A percentile compares a stretch with the other conserved stretches of the same genome.
These are phyloP conservation scores for cucumber (Cucumis sativus) DNA, from an alignment of 306 rosid genomes.

Conservation along the genomic window DNA sequence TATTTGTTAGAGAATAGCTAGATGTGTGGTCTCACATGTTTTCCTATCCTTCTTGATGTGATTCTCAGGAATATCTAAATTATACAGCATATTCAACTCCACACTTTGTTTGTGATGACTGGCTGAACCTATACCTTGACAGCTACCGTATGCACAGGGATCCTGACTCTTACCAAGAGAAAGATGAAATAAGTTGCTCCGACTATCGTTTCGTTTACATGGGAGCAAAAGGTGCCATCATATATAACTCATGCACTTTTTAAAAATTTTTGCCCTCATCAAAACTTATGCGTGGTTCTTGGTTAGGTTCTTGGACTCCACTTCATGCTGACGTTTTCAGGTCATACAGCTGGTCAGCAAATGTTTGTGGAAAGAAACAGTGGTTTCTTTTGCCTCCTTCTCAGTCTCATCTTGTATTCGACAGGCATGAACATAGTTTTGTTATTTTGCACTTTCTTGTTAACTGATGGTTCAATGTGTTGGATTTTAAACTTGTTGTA, in stretches of 20 bases:
- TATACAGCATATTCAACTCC: conserved; percentile 73
- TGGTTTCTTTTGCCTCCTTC: conserved; percentile 86
- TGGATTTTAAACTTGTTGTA: not conserved
- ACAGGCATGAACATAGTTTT: conserved; percentile 44
- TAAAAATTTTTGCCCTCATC: not conserved
- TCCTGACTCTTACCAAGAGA: conserved; percentile 33
- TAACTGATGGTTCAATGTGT: not conserved
- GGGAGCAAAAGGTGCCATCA: conserved; percentile 63
- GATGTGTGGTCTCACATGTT: not conserved
- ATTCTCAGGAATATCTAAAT: conserved; percentile 66
- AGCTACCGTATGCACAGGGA: conserved; percentile 52
- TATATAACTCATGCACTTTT: not conserved
- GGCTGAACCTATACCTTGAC: conserved; percentile 91
- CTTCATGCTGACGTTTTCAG: conserved; percentile 95
- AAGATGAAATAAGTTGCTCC: conserved; percentile 68
- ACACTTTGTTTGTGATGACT: conserved; percentile 66
- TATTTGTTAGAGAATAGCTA: conserved; percentile 3
- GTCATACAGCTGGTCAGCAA: conserved; percentile 94
- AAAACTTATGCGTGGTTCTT: not conserved
- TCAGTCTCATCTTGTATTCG: conserved; percentile 65
- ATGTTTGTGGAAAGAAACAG: conserved; percentile 79
- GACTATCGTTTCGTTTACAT: conserved; percentile 92
- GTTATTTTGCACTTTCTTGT: conserved; percentile 7
- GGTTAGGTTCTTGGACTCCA: conserved; percentile 91
- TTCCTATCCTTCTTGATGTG: conserved; percentile 18